A percentile compares a stretch with the other conserved stretches of the same genome.
These are phyloP conservation scores for Penicillium tannophilum DNA, from an alignment of 495 filamentous ascomycete genomes.

Conservation along the genomic window DNA sequence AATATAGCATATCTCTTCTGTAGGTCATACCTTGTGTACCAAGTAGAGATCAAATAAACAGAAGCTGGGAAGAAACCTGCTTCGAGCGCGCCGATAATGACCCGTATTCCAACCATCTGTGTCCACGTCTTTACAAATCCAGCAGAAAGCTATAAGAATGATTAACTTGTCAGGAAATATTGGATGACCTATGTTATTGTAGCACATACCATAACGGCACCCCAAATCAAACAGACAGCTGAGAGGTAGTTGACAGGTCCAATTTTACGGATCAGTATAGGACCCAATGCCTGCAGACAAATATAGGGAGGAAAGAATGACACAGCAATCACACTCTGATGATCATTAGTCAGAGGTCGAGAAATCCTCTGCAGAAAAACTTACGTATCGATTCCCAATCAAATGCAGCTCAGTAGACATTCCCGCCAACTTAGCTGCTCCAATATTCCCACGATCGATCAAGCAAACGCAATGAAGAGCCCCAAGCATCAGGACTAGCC, in stretches of 20 bases:
- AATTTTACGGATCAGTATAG: slow-evolving; percentile 23
- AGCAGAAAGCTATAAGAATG: slow-evolving; percentile 4
- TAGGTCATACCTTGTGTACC: slow-evolving; percentile 54
- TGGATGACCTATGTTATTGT: neutral
- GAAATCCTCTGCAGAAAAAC: neutral
- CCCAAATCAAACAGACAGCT: slow-evolving; percentile 38
- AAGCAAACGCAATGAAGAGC: slow-evolving; percentile 22
- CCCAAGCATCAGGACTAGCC: slow-evolving; percentile 23
- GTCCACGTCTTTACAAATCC: slow-evolving; percentile 56
- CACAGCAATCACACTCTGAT: slow-evolving; percentile 24
- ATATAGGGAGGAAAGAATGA: slow-evolving; percentile 29
- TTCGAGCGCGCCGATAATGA: slow-evolving; percentile 62
- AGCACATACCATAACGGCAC: slow-evolving; percentile 47
- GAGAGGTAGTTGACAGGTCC: slow-evolving; percentile 22
- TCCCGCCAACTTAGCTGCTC: slow-evolving; percentile 18
- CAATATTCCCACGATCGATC: slow-evolving; percentile 23
- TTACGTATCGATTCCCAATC: slow-evolving; percentile 23
- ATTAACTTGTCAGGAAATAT: neutral
- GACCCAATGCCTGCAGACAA: slow-evolving; percentile 20
- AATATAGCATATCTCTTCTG: slow-evolving; percentile 57
- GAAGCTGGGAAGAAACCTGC: slow-evolving; percentile 59
- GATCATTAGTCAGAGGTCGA: neutral
- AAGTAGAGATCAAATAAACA: slow-evolving; percentile 57
- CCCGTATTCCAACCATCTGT: slow-evolving; percentile 51
- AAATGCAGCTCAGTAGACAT: slow-evolving; percentile 23